A percentile compares a stretch with the other conserved stretches of the same genome.
Evolutionary conservation across 2,329 filamentous ascomycete genomes (phyloP).

Genomic region (Cercospora citrullina): DNA sequence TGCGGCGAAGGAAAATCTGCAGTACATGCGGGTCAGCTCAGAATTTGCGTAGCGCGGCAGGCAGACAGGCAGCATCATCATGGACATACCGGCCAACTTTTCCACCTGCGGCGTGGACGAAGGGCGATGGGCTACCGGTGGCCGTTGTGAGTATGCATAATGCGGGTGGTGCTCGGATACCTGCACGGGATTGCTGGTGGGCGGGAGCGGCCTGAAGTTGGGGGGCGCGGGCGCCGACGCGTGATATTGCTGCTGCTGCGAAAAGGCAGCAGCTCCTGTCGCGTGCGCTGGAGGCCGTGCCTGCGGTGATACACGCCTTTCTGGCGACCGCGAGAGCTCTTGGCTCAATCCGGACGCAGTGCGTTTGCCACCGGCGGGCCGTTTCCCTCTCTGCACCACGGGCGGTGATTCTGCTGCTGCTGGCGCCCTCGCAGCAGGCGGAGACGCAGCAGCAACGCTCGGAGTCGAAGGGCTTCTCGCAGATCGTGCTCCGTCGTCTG

Average conservation of each 20-base stretch:
- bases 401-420: slow-evolving; percentile 39
- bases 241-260: slow-evolving; percentile 12
- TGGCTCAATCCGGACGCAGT: slow-evolving; percentile 49
- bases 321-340: slow-evolving; percentile 37
- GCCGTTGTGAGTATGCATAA: slow-evolving; percentile 26
- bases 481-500: slow-evolving; percentile 44
- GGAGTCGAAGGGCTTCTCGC: neutral
- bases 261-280: slow-evolving; percentile 15
- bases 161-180: slow-evolving; percentile 3
- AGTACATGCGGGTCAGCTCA: slow-evolving; percentile 21
- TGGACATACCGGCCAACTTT: slow-evolving; percentile 47
- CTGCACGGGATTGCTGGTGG: slow-evolving; percentile 30
- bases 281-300: neutral
- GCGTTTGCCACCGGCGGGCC: slow-evolving; percentile 33
- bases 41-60: neutral
- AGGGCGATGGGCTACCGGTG: slow-evolving; percentile 39
- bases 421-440: slow-evolving; percentile 25
- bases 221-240: slow-evolving; percentile 22
- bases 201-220: slow-evolving; percentile 28
- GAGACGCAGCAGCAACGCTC: neutral
- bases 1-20: slow-evolving; percentile 51
- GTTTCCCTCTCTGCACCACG: slow-evolving; percentile 13
- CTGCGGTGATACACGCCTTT: slow-evolving; percentile 34
- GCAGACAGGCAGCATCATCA: neutral
- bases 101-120: slow-evolving; percentile 52